Evolutionary conservation across 2,329 filamentous ascomycete species (phyloP), one percentile per base, ranked within the genome.

Genomic region (Cordyceps pruinosa): DNA sequence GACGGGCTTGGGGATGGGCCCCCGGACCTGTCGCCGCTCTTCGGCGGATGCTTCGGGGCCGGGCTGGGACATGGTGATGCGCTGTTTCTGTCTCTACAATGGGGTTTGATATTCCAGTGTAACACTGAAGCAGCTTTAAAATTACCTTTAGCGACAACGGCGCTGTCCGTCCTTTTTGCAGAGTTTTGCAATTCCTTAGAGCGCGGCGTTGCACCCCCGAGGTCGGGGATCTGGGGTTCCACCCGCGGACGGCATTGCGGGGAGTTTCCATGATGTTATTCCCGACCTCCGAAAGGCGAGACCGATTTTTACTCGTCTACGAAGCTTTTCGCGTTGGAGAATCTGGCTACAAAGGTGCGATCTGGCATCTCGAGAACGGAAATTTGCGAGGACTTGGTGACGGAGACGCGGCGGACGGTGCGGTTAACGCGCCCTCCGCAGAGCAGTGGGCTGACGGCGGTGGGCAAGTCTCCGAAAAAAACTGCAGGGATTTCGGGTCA

Each of bases 1-100:
- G 34, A 74, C 73, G 12, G 77, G 77, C 61, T 72, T 74, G 34
- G 76, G 75, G 56, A 79, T 70, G 12, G 73, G 72, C 58, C 73
- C 72, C 37, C 76, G 71, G 61, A 72, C 72, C 60, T 68, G 66
- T 42, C 75, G 73, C 25, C 76, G 73, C 56, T 72, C 67, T n/a
- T 67, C 65, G 37, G 65, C 63, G 41, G 62, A 61, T 52, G 61
- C 61, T 45, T 63, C 49, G 23, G 45, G 44, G 13, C 50, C 57
- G 44, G 57, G 50, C 35, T 42, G 45, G 19, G 49, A 48, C 57
- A 58, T 58, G 41, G 13, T 35, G 32, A 19, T 4, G n/a, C 19
- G 19, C 12, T 21, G n/a, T n/a, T n/a, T n/a, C n/a, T n/a, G n/a
- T n/a, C n/a, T n/a, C n/a, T n/a, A n/a, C n/a, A n/a, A n/a, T n/a